Base-by-base conservation (phyloP, 345 rosid species). In the Moricandia arvensis region DNA sequence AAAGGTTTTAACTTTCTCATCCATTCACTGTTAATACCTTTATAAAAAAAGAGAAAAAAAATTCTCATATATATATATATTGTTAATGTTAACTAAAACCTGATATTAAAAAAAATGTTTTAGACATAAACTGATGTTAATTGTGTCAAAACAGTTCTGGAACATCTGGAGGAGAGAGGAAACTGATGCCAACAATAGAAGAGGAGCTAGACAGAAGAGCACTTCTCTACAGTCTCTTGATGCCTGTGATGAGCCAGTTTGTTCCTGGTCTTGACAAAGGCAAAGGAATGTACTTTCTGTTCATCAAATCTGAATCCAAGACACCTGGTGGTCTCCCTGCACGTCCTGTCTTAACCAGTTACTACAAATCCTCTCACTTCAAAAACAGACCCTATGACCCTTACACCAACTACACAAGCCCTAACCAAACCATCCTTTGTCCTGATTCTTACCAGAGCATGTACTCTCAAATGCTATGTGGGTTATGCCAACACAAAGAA, bases 111-210 rank as follows among this genome's bases (percentile, higher is more conserved):
- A n/a, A n/a, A n/a, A n/a, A n/a, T n/a, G n/a, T n/a, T n/a, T n/a
- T n/a, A n/a, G n/a, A n/a, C n/a, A n/a, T n/a, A n/a, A n/a, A n/a
- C n/a, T n/a, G n/a, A n/a, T n/a, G n/a, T n/a, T n/a, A 38, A 3
- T 82, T 81, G 47, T 71, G 80, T 66, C n/a, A 0, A 66, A 17
- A 78, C 83, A 94, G 98, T 82, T 91, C 98, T 4, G 98, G 98
- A 33, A 94, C 98, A 11, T 94, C 98, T 47, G 98, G 91, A 17
- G 95, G 91, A 30, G 95, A 87, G 78, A 83, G 91, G 69, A 87
- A 89, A 74, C 79, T 89, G 80, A 89, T 89, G 91, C 90, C 95
- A 30, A 82, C 95, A 65, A 86, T 87, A 21, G 95, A 87, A 61
- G 91, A 89, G 76, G 95, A 89, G 72, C 75, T 89, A 18, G 86